Conservation (phyloP, 768 basidiomycete genomes). For the Rhodosporidiobolus sp. region DNA sequence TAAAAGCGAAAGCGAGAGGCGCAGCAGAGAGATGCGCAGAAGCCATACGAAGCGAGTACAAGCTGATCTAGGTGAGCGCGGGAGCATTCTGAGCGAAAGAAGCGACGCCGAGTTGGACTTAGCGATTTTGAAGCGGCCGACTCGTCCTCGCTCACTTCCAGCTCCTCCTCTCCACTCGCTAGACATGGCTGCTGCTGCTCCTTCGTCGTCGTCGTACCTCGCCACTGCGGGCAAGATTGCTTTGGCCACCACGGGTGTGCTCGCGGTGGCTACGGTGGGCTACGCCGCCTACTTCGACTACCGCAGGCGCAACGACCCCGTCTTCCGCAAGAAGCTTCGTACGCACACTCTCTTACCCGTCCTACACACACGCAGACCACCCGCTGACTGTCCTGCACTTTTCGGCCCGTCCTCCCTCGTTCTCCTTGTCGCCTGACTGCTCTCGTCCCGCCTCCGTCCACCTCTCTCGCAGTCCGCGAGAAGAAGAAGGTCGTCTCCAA, state of each 20-base stretch:
- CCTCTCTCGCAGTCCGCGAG: conserved; percentile 66
- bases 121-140: no score
- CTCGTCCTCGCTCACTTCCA: no score
- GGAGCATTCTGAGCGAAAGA: no score
- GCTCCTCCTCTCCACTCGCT: neutral
- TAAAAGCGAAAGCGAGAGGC: neutral
- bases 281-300: conserved; percentile 88
- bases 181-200: conserved; percentile 4
- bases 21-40: no score
- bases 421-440: neutral
- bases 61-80: no score
- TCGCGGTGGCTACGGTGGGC: conserved; percentile 54
- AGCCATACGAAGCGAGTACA: no score
- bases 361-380: neutral
- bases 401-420: neutral
- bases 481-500: conserved; percentile 81
- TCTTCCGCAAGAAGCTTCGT: conserved; percentile 86
- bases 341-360: conserved; percentile 49
- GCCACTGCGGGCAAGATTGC: conserved; percentile 23
- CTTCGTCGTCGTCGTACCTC: conserved; percentile 18
- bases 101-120: no score
- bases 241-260: conserved; percentile 44
- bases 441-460: neutral
- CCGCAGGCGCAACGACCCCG: conserved; percentile 77
- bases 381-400: neutral